These are phyloP conservation scores for Cyclotella atomus DNA, from an alignment of 108 stramenopile genomes.

Conservation along the genomic window DNA sequence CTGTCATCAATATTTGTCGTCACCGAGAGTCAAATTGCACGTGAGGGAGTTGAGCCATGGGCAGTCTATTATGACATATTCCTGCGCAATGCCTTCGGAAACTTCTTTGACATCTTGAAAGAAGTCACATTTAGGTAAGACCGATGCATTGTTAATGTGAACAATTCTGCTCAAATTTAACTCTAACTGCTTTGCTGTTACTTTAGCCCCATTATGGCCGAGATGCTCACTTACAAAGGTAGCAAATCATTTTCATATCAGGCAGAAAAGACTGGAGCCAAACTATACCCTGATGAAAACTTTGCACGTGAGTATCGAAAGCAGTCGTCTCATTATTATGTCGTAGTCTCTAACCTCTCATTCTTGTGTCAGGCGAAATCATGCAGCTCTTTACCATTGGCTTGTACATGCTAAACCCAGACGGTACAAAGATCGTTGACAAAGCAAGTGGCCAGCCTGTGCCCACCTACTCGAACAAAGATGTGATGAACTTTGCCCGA, in stretches of 20 bases:
- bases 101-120: slow-evolving; percentile 37
- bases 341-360: slow-evolving; percentile 10
- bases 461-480: slow-evolving; percentile 48
- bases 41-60: slow-evolving; percentile 36
- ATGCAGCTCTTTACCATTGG: slow-evolving; percentile 43
- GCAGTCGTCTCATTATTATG: slow-evolving; percentile 20
- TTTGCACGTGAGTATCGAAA: slow-evolving; percentile 54
- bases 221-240: slow-evolving; percentile 42
- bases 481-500: slow-evolving; percentile 45
- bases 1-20: slow-evolving; percentile 51
- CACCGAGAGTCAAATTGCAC: slow-evolving; percentile 8
- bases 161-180: too few relatives aligned
- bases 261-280: slow-evolving; percentile 20
- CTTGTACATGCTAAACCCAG: slow-evolving; percentile 47
- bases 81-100: slow-evolving; percentile 50
- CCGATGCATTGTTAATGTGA: too few relatives aligned
- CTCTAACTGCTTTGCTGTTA: too few relatives aligned
- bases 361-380: slow-evolving; percentile 4
- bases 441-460: slow-evolving; percentile 22
- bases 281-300: slow-evolving; percentile 54
- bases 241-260: slow-evolving; percentile 38
- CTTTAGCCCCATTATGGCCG: slow-evolving; percentile 50
- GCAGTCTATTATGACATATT: slow-evolving; percentile 54
- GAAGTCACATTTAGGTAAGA: slow-evolving; percentile 47
- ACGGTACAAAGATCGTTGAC: slow-evolving; percentile 52